Evolutionary conservation across 257 asterid species (phyloP), one percentile per base, ranked within the genome.

Genomic region (Salvia hispanica): DNA sequence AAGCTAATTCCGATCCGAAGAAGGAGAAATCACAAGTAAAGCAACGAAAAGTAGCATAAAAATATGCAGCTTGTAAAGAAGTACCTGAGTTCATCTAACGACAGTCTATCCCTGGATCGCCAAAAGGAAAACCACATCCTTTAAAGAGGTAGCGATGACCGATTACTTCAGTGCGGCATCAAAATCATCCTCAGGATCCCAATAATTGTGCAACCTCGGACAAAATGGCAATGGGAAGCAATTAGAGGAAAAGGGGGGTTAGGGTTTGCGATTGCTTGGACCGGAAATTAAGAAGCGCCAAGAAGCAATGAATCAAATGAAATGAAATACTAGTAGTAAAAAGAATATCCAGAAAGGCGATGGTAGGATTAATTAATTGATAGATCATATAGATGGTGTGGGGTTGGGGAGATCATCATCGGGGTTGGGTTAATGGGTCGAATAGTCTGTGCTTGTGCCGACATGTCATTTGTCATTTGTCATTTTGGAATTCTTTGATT

Each of bases 41-140:
- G 53, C 15, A 44, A 62, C 39, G 36, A 58, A 25, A 43, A 64
- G 15, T 31, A 37, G 12, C 48, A 55, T 37, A 51, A 59, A 25
- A 8, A 14, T 44, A 69, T 28, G 67, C 67, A 62, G 56, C 56
- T 28, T 11, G 16, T 3, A 48, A 7, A 4, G 4, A 40, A n/a
- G 15, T 76, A 90, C 99, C 99, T 88, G 87, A 93, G 89, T 81
- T 93, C 97, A 75, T 90, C 97, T 61, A 93, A 76, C 68, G 99
- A 85, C 78, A 86, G 86, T 76, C 97, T 88, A 51, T 90, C 90
- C 75, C 99, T 82, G 77, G 99, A 85, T 86, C 87, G 91, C 99
- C 95, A 90, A 74, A 93, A 90, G 79, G 96, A 80, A 74, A 85
- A 82, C 99, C 97, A 88, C 97, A 88, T 93, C 81, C 82, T 86